A percentile compares a stretch with the other conserved stretches of the same genome.
These are phyloP conservation scores for Penicillium sp. DNA, from an alignment of 2,329 filamentous ascomycete species.

Conservation along the genomic window DNA sequence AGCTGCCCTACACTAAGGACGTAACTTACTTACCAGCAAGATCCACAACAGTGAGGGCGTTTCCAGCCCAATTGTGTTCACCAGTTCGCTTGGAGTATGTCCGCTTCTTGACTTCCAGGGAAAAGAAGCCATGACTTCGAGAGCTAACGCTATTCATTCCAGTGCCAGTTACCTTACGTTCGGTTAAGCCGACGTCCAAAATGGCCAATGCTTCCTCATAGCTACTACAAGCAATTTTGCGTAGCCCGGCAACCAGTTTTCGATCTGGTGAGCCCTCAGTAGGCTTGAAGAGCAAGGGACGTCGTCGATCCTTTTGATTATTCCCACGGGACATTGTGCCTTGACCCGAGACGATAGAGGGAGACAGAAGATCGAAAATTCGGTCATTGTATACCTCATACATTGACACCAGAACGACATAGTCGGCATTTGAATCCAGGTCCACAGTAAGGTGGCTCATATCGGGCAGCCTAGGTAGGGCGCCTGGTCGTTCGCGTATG, in stretches of 20 bases:
- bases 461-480: slow-evolving; percentile 70
- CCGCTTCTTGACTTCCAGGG: slow-evolving; percentile 88
- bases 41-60: slow-evolving; percentile 83
- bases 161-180: slow-evolving; percentile 84
- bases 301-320: slow-evolving; percentile 68
- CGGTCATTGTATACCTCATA: slow-evolving; percentile 99
- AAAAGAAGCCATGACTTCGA: slow-evolving; percentile 93
- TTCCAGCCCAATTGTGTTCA: slow-evolving; percentile 68
- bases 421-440: slow-evolving; percentile 69
- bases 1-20: not conserved
- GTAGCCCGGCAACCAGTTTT: slow-evolving; percentile 90
- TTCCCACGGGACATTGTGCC: slow-evolving; percentile 43
- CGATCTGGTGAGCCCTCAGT: slow-evolving; percentile 84
- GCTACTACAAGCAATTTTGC: slow-evolving; percentile 81
- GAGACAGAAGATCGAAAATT: slow-evolving; percentile 86
- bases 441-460: slow-evolving; percentile 68
- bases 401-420: slow-evolving; percentile 90
- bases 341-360: slow-evolving; percentile 44
- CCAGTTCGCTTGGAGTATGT: slow-evolving; percentile 48
- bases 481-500: slow-evolving; percentile 66
- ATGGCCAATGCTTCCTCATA: slow-evolving; percentile 85
- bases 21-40: slow-evolving; percentile 62
- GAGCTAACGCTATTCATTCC: slow-evolving; percentile 91
- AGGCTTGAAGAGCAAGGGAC: slow-evolving; percentile 84
- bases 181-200: slow-evolving; percentile 81